Evolutionary conservation across 129 eudicot genomes (phyloP), one percentile per base, ranked within the genome.

Genomic region (sunflower (Helianthus annuus)): DNA sequence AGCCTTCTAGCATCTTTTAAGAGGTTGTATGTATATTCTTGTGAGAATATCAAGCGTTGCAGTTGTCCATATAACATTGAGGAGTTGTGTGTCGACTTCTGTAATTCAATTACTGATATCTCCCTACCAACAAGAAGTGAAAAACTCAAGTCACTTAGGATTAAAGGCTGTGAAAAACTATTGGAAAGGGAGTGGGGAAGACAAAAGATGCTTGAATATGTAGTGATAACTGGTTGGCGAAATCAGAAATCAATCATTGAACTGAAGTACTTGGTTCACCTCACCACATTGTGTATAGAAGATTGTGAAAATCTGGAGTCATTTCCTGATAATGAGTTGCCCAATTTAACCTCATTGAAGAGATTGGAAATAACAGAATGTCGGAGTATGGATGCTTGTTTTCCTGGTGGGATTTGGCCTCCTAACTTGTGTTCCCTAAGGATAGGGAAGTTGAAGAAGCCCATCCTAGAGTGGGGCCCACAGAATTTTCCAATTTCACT

Each of bases 401-500:
- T 64, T 54, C 48, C 79, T 14, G 7, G 16, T 57, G 48, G 58
- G 17, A 10, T 58, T 22, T 64, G 71, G 79, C 79, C 79, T 64
- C 79, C 72, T 2, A 64, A 74, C 4, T 42, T 74, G 54, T 6
- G 13, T 48, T 12, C 0, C 9, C 52, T 75, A 12, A 0, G 0
- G 8, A 39, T 49, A 11, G 60, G 72, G 2, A 6, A 48, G 19
- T 11, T 64, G 32, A 64, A 13, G 46, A 62, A 49, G 48, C 32
- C 61, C 40, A 40, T 45, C 7, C 24, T 51, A 14, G 45, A 22
- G 64, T 75, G 72, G 79, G 79, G 66, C 9, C 70, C 17, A 38
- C 79, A 65, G 46, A 53, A n/a, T 12, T 69, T 75, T 46, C 78
- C 70, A 48, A 10, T 42, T 0, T 64, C 79, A 16, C 72, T 74